Conservation (phyloP, 805 yeast species). For the Yamadazyma endophytica region DNA sequence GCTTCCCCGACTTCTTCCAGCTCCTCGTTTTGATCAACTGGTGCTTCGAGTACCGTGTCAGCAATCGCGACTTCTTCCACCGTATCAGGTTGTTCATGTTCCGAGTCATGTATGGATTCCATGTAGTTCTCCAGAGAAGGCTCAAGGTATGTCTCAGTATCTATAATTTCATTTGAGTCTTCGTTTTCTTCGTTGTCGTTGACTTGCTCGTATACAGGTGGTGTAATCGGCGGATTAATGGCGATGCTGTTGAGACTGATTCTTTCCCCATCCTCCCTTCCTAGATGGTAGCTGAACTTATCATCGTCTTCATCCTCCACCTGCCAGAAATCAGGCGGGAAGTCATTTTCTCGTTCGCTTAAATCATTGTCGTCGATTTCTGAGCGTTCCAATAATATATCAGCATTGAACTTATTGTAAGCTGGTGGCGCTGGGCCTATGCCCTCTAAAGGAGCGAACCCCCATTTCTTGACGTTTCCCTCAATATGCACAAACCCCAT, state of each 20-base stretch:
- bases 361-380: constrained; percentile 49
- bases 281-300: constrained; percentile 35
- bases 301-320: constrained; percentile 16
- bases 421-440: constrained; percentile 91
- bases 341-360: constrained; percentile 41
- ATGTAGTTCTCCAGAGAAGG: too few species aligned
- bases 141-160: too few species aligned
- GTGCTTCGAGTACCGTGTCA: too few species aligned
- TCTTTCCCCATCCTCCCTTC: constrained; percentile 39
- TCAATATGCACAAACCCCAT: constrained; percentile 87
- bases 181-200: too few species aligned
- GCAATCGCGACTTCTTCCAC: too few species aligned
- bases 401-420: constrained; percentile 74
- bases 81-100: too few species aligned
- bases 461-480: constrained; percentile 94
- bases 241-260: constrained; percentile 38
- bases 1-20: constrained; percentile 10
- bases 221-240: constrained; percentile 25
- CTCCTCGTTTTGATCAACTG: too few species aligned
- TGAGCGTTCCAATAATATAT: constrained; percentile 67
- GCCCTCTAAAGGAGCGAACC: constrained; percentile 88
- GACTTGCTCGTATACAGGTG: too few species aligned
- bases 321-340: constrained; percentile 57
- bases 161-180: too few species aligned
- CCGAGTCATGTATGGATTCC: too few species aligned